These are phyloP conservation scores for Penstemon davidsonii DNA, from an alignment of 257 asterid genomes.

Conservation along the genomic window DNA sequence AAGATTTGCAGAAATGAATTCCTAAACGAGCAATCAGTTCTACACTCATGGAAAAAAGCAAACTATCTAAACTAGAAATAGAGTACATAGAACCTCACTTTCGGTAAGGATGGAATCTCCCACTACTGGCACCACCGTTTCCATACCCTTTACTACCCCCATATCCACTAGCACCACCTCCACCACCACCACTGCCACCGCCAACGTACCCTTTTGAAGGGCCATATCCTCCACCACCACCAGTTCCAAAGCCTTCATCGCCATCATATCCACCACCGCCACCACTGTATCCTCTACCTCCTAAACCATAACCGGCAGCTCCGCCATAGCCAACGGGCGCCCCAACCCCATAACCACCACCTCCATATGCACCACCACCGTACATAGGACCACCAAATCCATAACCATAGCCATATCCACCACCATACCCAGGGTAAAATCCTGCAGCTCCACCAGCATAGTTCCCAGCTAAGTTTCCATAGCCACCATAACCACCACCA, in stretches of 20 bases:
- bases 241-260: constrained; percentile 50
- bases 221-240: constrained; percentile 42
- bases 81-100: constrained; percentile 43
- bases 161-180: too few relatives aligned
- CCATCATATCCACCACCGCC: constrained; percentile 52
- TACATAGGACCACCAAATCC: constrained; percentile 95
- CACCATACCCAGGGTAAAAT: constrained; percentile 71
- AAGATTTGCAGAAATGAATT: too few relatives aligned
- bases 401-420: constrained; percentile 85
- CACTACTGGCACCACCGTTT: constrained; percentile 43
- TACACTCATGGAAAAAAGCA: too few relatives aligned
- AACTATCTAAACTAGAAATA: constrained; percentile 11
- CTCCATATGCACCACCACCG: constrained; percentile 72
- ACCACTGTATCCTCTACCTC: constrained; percentile 47
- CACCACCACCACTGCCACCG: constrained; percentile 11
- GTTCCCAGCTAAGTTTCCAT: constrained; percentile 65
- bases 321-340: constrained; percentile 67
- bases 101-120: constrained; percentile 87
- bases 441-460: constrained; percentile 71
- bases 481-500: constrained; percentile 57
- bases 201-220: constrained; percentile 39
- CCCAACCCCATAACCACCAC: constrained; percentile 46
- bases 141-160: constrained; percentile 47
- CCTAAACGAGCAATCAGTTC: too few relatives aligned
- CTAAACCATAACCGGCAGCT: constrained; percentile 63